phyloP scores from a whole-genome alignment of 1,139 yeast species.

The Zygoascus meyerae region DNA sequence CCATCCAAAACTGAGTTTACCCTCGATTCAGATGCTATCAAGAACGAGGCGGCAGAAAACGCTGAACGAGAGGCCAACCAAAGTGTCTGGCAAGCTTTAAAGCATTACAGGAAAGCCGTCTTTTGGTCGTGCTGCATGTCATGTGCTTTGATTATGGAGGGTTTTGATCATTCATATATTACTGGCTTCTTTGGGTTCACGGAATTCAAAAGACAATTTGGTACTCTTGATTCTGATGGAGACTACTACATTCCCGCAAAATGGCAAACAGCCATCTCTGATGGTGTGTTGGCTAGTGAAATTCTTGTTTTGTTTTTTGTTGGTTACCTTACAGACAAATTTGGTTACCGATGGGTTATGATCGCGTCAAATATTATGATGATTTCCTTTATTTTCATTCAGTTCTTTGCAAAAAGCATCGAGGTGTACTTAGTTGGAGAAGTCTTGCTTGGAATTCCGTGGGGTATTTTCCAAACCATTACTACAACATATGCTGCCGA shows the following conservation, averaged over 20 bases:
- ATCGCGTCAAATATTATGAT: slow-evolving; percentile 31
- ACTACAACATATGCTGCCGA: slow-evolving; percentile 45
- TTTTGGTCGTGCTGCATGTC: slow-evolving; percentile 40
- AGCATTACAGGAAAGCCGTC: slow-evolving; percentile 34
- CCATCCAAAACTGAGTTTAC: neutral
- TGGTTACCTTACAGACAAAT: slow-evolving; percentile 37
- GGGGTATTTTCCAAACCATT: slow-evolving; percentile 43
- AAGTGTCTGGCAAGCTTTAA: slow-evolving; percentile 41
- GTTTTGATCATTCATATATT: slow-evolving; percentile 39
- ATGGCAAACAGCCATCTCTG: slow-evolving; percentile 43
- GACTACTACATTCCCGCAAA: slow-evolving; percentile 34
- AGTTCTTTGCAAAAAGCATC: slow-evolving; percentile 38
- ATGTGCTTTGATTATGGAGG: slow-evolving; percentile 41
- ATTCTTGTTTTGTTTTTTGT: slow-evolving; percentile 38
- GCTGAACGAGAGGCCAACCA: slow-evolving; percentile 32
- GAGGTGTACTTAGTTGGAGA: slow-evolving; percentile 19
- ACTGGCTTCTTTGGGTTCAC: slow-evolving; percentile 25
- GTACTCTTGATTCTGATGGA: slow-evolving; percentile 23
- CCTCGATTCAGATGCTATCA: neutral
- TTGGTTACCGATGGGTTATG: slow-evolving; percentile 40
- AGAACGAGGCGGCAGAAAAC: slow-evolving; percentile 3
- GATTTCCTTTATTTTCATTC: slow-evolving; percentile 37
- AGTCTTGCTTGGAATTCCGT: slow-evolving; percentile 25
- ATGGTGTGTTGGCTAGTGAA: slow-evolving; percentile 36
- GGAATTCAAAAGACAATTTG: slow-evolving; percentile 10